These are phyloP conservation scores for Tremellales sp. DNA, from an alignment of 1,284 basidiomycete genomes.

Conservation along the genomic window DNA sequence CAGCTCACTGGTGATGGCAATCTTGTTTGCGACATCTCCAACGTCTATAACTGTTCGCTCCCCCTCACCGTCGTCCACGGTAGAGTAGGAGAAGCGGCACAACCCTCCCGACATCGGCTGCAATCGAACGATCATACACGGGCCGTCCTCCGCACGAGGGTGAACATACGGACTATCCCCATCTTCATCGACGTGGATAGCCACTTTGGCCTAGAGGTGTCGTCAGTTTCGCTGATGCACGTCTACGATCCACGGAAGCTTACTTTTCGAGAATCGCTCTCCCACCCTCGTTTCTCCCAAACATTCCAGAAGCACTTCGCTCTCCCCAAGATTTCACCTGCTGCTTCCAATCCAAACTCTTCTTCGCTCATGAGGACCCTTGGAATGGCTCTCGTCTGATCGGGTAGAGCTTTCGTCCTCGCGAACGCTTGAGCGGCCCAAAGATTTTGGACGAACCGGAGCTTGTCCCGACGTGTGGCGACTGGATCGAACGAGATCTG, in stretches of 20 bases:
- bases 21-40: slow-evolving; percentile 62
- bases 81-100: slow-evolving; percentile 53
- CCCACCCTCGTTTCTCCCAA: slow-evolving; percentile 70
- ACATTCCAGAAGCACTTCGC: slow-evolving; percentile 82
- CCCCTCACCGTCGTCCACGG: slow-evolving; percentile 66
- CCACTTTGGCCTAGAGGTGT: slow-evolving; percentile 69
- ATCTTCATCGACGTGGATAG: slow-evolving; percentile 72
- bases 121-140: slow-evolving; percentile 58
- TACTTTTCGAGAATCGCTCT: slow-evolving; percentile 72
- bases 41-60: slow-evolving; percentile 63
- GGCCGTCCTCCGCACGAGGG: slow-evolving; percentile 72
- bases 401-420: slow-evolving; percentile 56
- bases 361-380: slow-evolving; percentile 56
- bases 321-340: slow-evolving; percentile 54
- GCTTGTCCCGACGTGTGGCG: slow-evolving; percentile 63
- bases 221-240: neutral
- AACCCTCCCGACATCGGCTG: slow-evolving; percentile 77
- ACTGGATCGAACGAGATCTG: slow-evolving; percentile 61
- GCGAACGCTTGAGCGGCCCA: slow-evolving; percentile 79
- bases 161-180: slow-evolving; percentile 54
- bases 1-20: slow-evolving; percentile 71
- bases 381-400: slow-evolving; percentile 49
- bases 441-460: slow-evolving; percentile 77
- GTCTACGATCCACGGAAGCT: slow-evolving; percentile 10
- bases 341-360: slow-evolving; percentile 67